These are phyloP conservation scores for Ramularia endophylla DNA, from an alignment of 2,329 filamentous ascomycete species.

Conservation along the genomic window DNA sequence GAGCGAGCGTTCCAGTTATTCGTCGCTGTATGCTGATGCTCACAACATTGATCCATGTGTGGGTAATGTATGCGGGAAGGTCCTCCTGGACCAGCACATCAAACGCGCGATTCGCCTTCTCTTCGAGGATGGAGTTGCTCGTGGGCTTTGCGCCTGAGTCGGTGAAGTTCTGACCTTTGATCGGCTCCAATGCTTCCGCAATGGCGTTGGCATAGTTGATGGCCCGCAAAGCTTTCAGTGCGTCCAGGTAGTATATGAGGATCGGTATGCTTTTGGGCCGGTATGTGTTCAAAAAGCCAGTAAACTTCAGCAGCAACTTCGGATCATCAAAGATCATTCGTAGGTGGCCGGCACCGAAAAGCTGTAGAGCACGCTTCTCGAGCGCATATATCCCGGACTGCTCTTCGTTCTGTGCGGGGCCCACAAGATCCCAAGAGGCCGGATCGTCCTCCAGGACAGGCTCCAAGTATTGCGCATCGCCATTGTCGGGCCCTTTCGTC, in stretches of 20 bases:
- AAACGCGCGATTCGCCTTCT: slow-evolving; percentile 60
- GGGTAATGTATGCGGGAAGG: slow-evolving; percentile 64
- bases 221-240: slow-evolving; percentile 63
- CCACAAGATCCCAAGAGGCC: slow-evolving; percentile 49
- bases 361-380: slow-evolving; percentile 57
- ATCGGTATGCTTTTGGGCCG: slow-evolving; percentile 59
- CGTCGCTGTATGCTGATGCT: slow-evolving; percentile 61
- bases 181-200: slow-evolving; percentile 52
- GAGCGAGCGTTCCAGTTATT: slow-evolving; percentile 61
- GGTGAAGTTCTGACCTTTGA: slow-evolving; percentile 53
- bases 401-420: slow-evolving; percentile 29
- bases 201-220: slow-evolving; percentile 67
- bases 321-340: slow-evolving; percentile 60
- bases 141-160: slow-evolving; percentile 47
- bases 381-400: slow-evolving; percentile 46
- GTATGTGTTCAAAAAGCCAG: slow-evolving; percentile 56
- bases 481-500: slow-evolving; percentile 35
- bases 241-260: slow-evolving; percentile 66
- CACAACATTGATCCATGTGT: slow-evolving; percentile 63
- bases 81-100: slow-evolving; percentile 60
- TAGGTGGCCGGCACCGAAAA: slow-evolving; percentile 63
- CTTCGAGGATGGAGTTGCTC: slow-evolving; percentile 53
- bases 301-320: slow-evolving; percentile 58
- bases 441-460: slow-evolving; percentile 50
- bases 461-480: slow-evolving; percentile 39